These are phyloP conservation scores for Alternaria brassicicola DNA, from an alignment of 2,329 filamentous ascomycete genomes.

Conservation along the genomic window DNA sequence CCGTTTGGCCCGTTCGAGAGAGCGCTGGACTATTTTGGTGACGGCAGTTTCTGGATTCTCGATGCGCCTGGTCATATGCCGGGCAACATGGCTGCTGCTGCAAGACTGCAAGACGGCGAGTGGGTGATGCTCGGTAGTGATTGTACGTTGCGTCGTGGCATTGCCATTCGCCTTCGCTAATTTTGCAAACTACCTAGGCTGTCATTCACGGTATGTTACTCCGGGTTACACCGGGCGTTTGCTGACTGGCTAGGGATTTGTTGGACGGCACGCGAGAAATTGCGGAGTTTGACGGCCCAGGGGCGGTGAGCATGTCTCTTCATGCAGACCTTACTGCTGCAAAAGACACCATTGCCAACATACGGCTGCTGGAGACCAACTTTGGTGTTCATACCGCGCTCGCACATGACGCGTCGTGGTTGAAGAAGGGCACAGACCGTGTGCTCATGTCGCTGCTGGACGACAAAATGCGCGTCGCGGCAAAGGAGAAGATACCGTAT, in stretches of 20 bases:
- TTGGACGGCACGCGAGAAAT: constrained; percentile 38
- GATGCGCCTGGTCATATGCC: constrained; percentile 49
- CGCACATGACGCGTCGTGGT: constrained; percentile 40
- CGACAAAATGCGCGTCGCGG: constrained; percentile 32
- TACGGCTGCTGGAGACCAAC: constrained; percentile 31
- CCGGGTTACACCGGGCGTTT: not conserved
- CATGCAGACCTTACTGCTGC: constrained; percentile 37
- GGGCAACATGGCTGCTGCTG: constrained; percentile 48
- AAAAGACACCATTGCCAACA: constrained; percentile 34
- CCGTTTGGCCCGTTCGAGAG: constrained; percentile 45
- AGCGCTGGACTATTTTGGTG: constrained; percentile 47
- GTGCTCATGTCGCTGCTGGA: constrained; percentile 42
- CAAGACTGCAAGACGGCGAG: constrained; percentile 30
- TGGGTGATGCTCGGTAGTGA: constrained; percentile 45
- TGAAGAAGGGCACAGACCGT: constrained; percentile 31
- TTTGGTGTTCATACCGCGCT: constrained; percentile 37
- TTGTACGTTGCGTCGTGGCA: constrained; percentile 16
- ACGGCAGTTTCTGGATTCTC: constrained; percentile 50
- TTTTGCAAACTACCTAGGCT: constrained; percentile 10
- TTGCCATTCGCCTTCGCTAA: not conserved
- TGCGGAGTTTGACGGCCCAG: constrained; percentile 34
- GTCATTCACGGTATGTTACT: constrained; percentile 37
- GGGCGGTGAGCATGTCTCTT: constrained; percentile 30
- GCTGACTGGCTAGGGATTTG: constrained; percentile 29
- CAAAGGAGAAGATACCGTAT: constrained; percentile 27